These are phyloP conservation scores for Helminthosporium solani DNA, from an alignment of 2,329 filamentous ascomycete genomes.

Conservation along the genomic window DNA sequence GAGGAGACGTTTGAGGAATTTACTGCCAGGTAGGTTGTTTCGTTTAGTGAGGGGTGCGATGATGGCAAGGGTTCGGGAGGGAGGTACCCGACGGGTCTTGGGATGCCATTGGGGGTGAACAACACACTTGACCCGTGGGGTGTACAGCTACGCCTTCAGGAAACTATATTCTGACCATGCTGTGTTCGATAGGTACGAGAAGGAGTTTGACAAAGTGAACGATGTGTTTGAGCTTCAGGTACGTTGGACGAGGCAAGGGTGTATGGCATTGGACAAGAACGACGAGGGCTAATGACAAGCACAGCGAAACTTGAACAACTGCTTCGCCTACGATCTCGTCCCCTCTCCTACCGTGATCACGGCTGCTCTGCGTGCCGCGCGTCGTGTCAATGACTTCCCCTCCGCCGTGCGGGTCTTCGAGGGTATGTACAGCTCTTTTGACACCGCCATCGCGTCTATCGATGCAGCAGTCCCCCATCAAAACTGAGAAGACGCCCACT, in stretches of 20 bases:
- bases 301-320: constrained; percentile 96
- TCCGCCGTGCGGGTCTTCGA: constrained; percentile 98
- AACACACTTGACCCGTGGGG: too few relatives aligned
- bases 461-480: too few relatives aligned
- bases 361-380: constrained; percentile 88
- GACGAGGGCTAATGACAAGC: constrained; percentile 15
- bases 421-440: constrained; percentile 60
- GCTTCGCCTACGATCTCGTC: constrained; percentile 99
- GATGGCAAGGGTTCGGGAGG: constrained; percentile 10
- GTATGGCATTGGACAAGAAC: constrained; percentile 1
- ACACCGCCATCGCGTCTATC: not conserved
- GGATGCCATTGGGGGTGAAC: constrained; percentile 35
- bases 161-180: constrained; percentile 26
- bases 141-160: constrained; percentile 5
- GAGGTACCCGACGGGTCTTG: constrained; percentile 14
- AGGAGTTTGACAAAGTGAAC: constrained; percentile 96
- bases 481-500: not conserved
- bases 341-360: constrained; percentile 88
- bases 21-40: constrained; percentile 74
- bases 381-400: constrained; percentile 97
- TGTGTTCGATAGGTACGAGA: constrained; percentile 76
- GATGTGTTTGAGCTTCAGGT: constrained; percentile 99
- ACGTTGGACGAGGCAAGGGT: constrained; percentile 41
- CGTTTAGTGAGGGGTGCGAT: constrained; percentile 12
- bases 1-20: constrained; percentile 99